phyloP scores from a whole-genome alignment of 768 basidiomycete genomes.

The Lanmaoa pseudosensibilis region DNA sequence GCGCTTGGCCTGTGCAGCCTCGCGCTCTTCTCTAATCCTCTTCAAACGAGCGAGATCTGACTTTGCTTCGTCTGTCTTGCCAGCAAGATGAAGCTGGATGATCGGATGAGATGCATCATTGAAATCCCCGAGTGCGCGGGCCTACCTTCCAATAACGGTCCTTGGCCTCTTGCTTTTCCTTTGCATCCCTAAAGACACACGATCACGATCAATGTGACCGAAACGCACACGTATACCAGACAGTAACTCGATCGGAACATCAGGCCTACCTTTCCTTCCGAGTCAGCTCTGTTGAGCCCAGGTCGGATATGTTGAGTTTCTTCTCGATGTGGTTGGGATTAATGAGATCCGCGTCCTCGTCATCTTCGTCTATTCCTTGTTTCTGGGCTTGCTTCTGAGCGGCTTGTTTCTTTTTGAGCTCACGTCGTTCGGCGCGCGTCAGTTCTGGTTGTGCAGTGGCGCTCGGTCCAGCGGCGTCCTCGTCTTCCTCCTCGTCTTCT shows the following conservation, averaged over 20 bases:
- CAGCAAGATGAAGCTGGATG: constrained; percentile 63
- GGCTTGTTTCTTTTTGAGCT: constrained; percentile 80
- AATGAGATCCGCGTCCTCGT: constrained; percentile 67
- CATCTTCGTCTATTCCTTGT: constrained; percentile 48
- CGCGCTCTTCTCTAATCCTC: constrained; percentile 85
- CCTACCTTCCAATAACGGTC: constrained; percentile 84
- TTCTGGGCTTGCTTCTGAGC: constrained; percentile 43
- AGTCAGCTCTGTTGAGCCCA: constrained; percentile 62
- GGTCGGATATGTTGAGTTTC: constrained; percentile 74
- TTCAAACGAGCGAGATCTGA: constrained; percentile 82
- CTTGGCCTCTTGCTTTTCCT: constrained; percentile 88
- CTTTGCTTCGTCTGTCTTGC: constrained; percentile 91
- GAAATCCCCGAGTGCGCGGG: background rate
- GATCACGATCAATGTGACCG: background rate
- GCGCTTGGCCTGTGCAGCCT: constrained; percentile 82
- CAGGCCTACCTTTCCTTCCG: constrained; percentile 61
- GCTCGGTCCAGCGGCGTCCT: constrained; percentile 33
- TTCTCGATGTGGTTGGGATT: constrained; percentile 79
- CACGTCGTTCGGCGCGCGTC: constrained; percentile 69
- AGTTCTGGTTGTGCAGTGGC: constrained; percentile 51
- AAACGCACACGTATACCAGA: too few species aligned
- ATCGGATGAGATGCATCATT: background rate
- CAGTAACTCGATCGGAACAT: background rate
- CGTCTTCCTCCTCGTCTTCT: constrained; percentile 43
- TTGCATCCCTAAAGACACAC: constrained; percentile 64